A percentile compares a stretch with the other conserved stretches of the same genome.
phyloP scores from a whole-genome alignment of 108 stramenopile genomes.

The Stephanodiscus minutulus region DNA sequence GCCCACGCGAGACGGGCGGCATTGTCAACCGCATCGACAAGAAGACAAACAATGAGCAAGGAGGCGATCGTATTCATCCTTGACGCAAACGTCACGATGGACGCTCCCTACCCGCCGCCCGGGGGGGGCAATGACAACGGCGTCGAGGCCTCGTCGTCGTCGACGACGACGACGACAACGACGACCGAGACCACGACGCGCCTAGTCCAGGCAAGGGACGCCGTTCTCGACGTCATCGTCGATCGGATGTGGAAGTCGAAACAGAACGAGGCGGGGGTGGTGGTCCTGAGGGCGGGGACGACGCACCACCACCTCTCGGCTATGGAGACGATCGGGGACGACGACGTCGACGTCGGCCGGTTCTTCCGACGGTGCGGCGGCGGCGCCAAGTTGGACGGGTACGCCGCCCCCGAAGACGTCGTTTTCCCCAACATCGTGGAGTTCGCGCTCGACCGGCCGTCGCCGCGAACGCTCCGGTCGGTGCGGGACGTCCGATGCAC shows the following conservation, averaged over 20 bases:
- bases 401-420: slow-evolving; percentile 37
- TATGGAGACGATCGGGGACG: slow-evolving; percentile 18
- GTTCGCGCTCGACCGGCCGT: slow-evolving; percentile 54
- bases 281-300: slow-evolving; percentile 56
- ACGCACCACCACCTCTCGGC: slow-evolving; percentile 63
- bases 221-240: slow-evolving; percentile 46
- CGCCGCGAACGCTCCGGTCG: slow-evolving; percentile 49
- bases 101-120: slow-evolving; percentile 25
- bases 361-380: slow-evolving; percentile 15
- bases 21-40: too few relatives aligned
- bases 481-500: slow-evolving; percentile 52
- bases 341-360: slow-evolving; percentile 16
- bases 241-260: slow-evolving; percentile 73
- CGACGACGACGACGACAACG: slow-evolving; percentile 6
- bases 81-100: slow-evolving; percentile 73
- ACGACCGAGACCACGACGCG: slow-evolving; percentile 25
- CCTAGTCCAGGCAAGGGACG: slow-evolving; percentile 57
- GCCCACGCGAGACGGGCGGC: too few relatives aligned
- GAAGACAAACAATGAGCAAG: slow-evolving; percentile 45
- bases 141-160: not conserved
- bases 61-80: slow-evolving; percentile 76
- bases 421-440: slow-evolving; percentile 76
- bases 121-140: slow-evolving; percentile 17
- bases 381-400: not conserved
- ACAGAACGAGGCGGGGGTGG: slow-evolving; percentile 55